Evolutionary conservation across 768 basidiomycete genomes (phyloP).

Genomic region (Lactarius sanguifluus): DNA sequence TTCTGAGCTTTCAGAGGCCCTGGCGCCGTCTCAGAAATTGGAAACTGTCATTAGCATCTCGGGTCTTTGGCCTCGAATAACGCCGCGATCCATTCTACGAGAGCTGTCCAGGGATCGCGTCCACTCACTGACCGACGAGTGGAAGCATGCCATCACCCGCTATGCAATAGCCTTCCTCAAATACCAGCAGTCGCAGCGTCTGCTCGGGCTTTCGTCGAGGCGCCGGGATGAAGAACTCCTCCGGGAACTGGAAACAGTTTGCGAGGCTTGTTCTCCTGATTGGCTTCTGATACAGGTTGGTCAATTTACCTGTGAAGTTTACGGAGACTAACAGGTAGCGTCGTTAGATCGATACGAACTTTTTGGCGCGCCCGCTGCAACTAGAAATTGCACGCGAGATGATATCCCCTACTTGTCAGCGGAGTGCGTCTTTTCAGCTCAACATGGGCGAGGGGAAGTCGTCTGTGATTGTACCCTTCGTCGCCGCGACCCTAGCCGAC

Average conservation of each 20-base stretch:
- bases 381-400: slow-evolving; percentile 45
- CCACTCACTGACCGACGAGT: slow-evolving; percentile 10
- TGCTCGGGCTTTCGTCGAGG: slow-evolving; percentile 7
- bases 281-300: slow-evolving; percentile 23
- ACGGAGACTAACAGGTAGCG: background rate
- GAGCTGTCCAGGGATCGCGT: slow-evolving; percentile 31
- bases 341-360: slow-evolving; percentile 46
- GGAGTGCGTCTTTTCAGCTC: slow-evolving; percentile 48
- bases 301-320: background rate
- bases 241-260: slow-evolving; percentile 2
- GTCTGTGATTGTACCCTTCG: slow-evolving; percentile 51
- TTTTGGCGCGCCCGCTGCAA: slow-evolving; percentile 47
- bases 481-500: slow-evolving; percentile 43
- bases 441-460: slow-evolving; percentile 64
- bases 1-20: background rate
- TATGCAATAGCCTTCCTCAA: slow-evolving; percentile 8
- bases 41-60: background rate
- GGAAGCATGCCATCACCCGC: background rate
- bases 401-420: slow-evolving; percentile 41
- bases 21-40: background rate
- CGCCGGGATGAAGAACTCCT: slow-evolving; percentile 6
- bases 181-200: slow-evolving; percentile 16
- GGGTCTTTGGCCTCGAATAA: slow-evolving; percentile 21
- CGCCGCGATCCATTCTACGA: slow-evolving; percentile 17
- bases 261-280: slow-evolving; percentile 2